A percentile compares a stretch with the other conserved stretches of the same genome.
Conservation (phyloP, 2,329 filamentous ascomycete genomes). For the Diaporthe vexans region DNA sequence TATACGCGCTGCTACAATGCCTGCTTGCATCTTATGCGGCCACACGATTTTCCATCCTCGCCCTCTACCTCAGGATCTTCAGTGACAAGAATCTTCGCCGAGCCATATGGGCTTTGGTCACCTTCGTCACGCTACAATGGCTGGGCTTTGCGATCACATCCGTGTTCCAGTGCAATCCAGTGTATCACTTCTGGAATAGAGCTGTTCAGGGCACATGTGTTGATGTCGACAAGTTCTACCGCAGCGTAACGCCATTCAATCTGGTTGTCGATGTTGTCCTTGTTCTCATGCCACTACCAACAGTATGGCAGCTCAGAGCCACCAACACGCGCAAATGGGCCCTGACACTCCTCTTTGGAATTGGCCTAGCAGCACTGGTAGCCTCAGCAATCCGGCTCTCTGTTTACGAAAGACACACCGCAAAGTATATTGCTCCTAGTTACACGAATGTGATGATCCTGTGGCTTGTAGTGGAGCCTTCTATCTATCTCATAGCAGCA, state of each 20-base stretch:
- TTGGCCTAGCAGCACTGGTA: conserved; percentile 35
- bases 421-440: conserved; percentile 29
- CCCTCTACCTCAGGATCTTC: conserved; percentile 41
- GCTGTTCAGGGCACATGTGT: conserved; percentile 29
- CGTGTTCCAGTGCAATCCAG: conserved; percentile 29
- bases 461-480: conserved; percentile 38
- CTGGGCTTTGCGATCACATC: conserved; percentile 19
- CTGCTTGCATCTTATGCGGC: conserved; percentile 37
- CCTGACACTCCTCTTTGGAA: conserved; percentile 36
- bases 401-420: conserved; percentile 35
- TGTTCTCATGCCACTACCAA: conserved; percentile 36
- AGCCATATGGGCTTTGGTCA: conserved; percentile 32
- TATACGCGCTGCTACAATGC: conserved; percentile 33
- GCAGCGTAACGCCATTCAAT: conserved; percentile 39
- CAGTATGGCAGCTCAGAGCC: conserved; percentile 38
- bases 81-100: conserved; percentile 2
- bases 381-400: conserved; percentile 31
- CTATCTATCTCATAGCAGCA: conserved; percentile 37
- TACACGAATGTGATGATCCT: conserved; percentile 38
- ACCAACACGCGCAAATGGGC: conserved; percentile 36
- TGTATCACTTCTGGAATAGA: conserved; percentile 37
- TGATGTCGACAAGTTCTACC: conserved; percentile 37
- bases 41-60: conserved; percentile 39
- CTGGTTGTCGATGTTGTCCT: conserved; percentile 30
- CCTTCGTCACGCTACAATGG: conserved; percentile 38